phyloP scores from a whole-genome alignment of 1,284 basidiomycete species.

The Cryptococcus sp. region DNA sequence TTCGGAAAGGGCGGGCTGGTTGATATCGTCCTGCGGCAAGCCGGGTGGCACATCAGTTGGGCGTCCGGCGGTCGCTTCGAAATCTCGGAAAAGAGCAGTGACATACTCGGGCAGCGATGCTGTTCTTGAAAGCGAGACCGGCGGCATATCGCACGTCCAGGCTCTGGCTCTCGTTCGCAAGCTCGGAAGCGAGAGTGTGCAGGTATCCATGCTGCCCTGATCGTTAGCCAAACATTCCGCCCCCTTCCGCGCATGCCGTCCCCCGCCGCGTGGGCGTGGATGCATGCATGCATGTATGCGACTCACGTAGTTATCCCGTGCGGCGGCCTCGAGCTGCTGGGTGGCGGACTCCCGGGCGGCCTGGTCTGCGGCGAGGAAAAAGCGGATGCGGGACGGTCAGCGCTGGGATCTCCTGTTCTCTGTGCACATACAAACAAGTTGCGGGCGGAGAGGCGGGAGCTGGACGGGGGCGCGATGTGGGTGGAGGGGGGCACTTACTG shows the following conservation, averaged over 20 bases:
- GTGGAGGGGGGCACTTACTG: slow-evolving; percentile 56
- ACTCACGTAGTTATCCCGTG: slow-evolving; percentile 79
- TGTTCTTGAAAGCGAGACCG: slow-evolving; percentile 95
- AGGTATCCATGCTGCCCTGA: slow-evolving; percentile 73
- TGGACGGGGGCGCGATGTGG: slow-evolving; percentile 12
- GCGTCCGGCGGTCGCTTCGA: not conserved
- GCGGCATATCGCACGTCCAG: slow-evolving; percentile 86
- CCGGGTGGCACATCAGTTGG: slow-evolving; percentile 4
- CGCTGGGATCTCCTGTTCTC: not conserved
- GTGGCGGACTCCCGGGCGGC: slow-evolving; percentile 83
- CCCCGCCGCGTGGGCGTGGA: not conserved
- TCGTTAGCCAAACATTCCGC: slow-evolving; percentile 1
- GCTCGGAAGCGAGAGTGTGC: slow-evolving; percentile 75
- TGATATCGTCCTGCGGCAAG: slow-evolving; percentile 69
- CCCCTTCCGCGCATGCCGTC: not conserved
- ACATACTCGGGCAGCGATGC: slow-evolving; percentile 81
- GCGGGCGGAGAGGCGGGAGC: slow-evolving; percentile 16
- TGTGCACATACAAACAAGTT: not conserved
- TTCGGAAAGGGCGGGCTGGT: slow-evolving; percentile 70
- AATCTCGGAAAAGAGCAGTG: not conserved
- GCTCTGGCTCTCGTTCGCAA: slow-evolving; percentile 69
- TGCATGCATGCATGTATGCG: not conserved
- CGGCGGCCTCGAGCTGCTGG: slow-evolving; percentile 76
- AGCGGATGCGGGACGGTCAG: slow-evolving; percentile 12
- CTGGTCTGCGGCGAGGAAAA: slow-evolving; percentile 58